These are phyloP conservation scores for Penicillium sumatraense DNA, from an alignment of 2,329 filamentous ascomycete genomes.

Conservation along the genomic window DNA sequence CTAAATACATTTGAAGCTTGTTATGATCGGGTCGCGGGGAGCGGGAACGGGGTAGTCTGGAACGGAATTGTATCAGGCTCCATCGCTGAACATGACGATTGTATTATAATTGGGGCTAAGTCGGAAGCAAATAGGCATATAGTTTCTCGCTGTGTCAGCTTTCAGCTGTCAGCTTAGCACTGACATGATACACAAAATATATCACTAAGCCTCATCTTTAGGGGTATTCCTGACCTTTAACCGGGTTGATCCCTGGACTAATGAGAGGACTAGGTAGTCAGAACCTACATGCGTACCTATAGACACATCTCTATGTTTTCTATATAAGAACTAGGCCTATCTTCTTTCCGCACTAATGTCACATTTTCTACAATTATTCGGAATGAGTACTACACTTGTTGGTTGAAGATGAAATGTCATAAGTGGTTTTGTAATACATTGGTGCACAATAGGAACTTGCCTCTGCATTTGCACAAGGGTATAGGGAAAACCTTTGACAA, in stretches of 20 bases:
- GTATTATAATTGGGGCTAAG: not conserved
- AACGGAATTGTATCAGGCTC: not conserved
- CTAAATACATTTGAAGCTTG: not conserved
- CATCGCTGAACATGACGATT: not conserved
- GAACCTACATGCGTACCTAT: too few species aligned
- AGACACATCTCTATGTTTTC: too few species aligned
- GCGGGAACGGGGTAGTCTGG: not conserved
- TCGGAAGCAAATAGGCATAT: not conserved
- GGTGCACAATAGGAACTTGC: not conserved
- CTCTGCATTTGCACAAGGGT: constrained; percentile 1
- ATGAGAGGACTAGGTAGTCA: too few species aligned
- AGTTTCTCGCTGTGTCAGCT: not conserved
- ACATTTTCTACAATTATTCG: not conserved
- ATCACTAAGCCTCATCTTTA: not conserved
- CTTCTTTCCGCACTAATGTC: too few species aligned
- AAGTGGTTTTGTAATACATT: too few species aligned
- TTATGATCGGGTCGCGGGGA: not conserved
- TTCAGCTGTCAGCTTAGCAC: not conserved
- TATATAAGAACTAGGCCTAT: too few species aligned
- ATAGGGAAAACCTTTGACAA: not conserved
- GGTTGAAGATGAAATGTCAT: not conserved
- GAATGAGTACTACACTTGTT: not conserved
- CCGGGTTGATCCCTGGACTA: not conserved
- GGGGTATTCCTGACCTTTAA: not conserved
- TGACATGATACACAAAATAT: not conserved